phyloP scores from a whole-genome alignment of 2,329 filamentous ascomycete genomes.

The Trichophyton rubrum region DNA sequence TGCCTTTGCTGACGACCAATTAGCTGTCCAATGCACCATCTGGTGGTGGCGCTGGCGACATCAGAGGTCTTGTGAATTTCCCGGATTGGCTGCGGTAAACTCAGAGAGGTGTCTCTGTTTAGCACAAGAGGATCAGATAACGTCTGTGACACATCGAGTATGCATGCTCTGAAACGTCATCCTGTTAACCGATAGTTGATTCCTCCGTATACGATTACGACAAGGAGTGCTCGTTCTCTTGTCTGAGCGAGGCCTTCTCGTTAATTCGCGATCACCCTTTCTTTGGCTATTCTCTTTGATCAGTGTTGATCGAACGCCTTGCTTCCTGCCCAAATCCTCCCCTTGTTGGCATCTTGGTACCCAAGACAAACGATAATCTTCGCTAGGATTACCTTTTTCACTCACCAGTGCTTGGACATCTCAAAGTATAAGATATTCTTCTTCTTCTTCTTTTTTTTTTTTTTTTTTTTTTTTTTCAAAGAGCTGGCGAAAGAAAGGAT shows the following conservation, averaged over 20 bases:
- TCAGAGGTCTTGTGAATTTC: background rate
- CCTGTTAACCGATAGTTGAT: background rate
- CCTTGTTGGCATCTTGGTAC: background rate
- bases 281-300: background rate
- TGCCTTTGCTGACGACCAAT: background rate
- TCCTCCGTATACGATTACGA: background rate
- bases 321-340: background rate
- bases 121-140: background rate
- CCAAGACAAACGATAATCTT: background rate
- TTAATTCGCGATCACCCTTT: background rate
- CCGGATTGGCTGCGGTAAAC: background rate
- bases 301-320: background rate
- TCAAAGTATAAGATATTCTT: background rate
- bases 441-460: background rate
- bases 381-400: background rate
- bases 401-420: background rate
- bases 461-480: too few relatives aligned
- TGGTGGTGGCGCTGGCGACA: background rate
- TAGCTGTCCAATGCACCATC: background rate
- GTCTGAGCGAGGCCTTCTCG: background rate
- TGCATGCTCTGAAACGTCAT: slow-evolving; percentile 1
- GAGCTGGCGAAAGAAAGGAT: background rate
- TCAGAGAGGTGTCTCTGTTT: background rate
- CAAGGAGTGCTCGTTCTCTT: background rate
- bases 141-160: background rate